Conservation (phyloP, 2,329 filamentous ascomycete genomes). For the Beauveria varroae region DNA sequence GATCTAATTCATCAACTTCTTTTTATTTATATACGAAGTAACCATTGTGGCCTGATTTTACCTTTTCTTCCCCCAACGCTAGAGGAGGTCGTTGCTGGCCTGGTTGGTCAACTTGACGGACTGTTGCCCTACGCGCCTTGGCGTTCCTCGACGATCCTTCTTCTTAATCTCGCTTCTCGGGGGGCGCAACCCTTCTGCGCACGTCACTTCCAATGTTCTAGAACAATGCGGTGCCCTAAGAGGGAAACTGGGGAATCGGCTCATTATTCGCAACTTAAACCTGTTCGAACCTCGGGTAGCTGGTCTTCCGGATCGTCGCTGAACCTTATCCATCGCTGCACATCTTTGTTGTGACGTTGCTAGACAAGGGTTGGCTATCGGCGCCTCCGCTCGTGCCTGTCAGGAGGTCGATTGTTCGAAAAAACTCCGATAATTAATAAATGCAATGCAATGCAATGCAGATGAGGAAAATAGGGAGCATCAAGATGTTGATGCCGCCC, state of each 20-base stretch:
- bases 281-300: neutral
- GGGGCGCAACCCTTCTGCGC: neutral
- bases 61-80: too few species aligned
- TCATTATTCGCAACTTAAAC: neutral
- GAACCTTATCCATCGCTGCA: neutral
- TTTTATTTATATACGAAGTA: too few species aligned
- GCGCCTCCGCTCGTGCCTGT: neutral
- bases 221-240: neutral
- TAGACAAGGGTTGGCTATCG: neutral
- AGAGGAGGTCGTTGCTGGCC: too few species aligned
- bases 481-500: too few species aligned
- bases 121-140: neutral
- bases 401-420: too few species aligned
- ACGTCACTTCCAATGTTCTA: neutral
- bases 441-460: too few species aligned
- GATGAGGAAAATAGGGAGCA: too few species aligned
- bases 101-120: neutral
- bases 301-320: neutral
- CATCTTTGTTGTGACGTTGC: neutral
- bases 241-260: neutral
- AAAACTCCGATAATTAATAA: too few species aligned
- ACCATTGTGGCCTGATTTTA: too few species aligned
- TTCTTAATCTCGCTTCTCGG: neutral
- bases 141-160: neutral
- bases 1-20: too few species aligned